Conservation (phyloP, 2,329 filamentous ascomycete genomes). For the Ceratocystis smalleyi region DNA sequence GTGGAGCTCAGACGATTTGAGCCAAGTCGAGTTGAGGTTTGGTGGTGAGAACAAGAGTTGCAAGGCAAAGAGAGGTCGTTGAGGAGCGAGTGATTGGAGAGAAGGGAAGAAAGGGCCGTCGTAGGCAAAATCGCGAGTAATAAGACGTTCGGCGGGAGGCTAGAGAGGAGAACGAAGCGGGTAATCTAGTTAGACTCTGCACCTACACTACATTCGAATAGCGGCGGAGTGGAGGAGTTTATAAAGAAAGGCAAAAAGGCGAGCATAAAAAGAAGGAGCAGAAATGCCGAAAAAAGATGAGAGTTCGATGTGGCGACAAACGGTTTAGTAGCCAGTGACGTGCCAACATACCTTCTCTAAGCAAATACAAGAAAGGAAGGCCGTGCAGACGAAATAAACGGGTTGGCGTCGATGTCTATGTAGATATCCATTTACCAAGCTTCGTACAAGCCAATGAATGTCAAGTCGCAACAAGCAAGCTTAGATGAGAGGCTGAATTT, state of each 20-base stretch:
- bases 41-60: not conserved
- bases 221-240: not conserved
- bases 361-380: not conserved
- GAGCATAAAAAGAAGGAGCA: not conserved
- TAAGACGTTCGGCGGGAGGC: not conserved
- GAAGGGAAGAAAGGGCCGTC: not conserved
- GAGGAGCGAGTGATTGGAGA: not conserved
- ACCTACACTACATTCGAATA: not conserved
- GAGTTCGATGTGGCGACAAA: not conserved
- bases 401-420: not conserved
- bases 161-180: not conserved
- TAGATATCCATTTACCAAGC: not conserved
- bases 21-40: not conserved
- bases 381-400: not conserved
- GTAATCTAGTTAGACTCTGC: not conserved
- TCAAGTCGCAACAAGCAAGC: conserved; percentile 1
- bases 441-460: not conserved
- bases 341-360: not conserved
- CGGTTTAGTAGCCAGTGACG: not conserved
- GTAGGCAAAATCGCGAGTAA: not conserved
- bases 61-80: not conserved
- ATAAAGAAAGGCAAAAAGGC: not conserved
- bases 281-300: not conserved
- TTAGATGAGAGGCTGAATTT: not conserved
- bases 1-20: not conserved